These are phyloP conservation scores for Ceriops decandra DNA, from an alignment of 345 rosid species.

Conservation along the genomic window DNA sequence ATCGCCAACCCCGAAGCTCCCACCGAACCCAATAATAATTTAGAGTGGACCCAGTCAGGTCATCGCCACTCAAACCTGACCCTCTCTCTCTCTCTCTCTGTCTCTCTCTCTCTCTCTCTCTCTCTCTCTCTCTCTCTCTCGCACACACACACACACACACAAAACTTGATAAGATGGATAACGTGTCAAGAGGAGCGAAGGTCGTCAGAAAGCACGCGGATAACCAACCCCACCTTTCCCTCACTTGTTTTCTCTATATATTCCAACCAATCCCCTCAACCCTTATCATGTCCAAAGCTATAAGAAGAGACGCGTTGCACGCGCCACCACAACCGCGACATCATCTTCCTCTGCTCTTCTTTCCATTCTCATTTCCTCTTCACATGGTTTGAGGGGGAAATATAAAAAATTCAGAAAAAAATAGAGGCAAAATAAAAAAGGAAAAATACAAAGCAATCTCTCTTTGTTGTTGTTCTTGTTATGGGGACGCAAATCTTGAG, in stretches of 20 bases:
- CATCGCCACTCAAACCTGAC: no score
- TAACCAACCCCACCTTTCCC: conserved; percentile 2
- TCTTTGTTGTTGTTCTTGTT: neutral
- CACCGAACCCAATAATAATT: no score
- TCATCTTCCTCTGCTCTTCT: neutral
- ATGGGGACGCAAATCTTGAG: conserved; percentile 85
- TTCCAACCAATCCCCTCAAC: neutral
- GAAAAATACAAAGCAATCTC: neutral
- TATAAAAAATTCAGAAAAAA: neutral
- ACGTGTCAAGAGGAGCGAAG: neutral
- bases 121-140: no score
- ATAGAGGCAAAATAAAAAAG: neutral
- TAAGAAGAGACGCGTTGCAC: no score
- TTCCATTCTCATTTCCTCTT: neutral
- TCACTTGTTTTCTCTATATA: neutral
- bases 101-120: no score
- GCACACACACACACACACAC: no score
- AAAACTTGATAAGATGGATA: no score
- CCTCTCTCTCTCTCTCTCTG: no score
- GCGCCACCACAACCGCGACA: neutral
- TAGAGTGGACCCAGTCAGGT: no score
- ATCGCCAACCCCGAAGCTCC: no score
- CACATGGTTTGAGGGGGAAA: neutral
- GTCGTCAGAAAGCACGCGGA: conserved; percentile 4
- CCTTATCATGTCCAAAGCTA: no score